phyloP scores from a whole-genome alignment of 2,329 filamentous ascomycete genomes.

The Apiospora aurea region DNA sequence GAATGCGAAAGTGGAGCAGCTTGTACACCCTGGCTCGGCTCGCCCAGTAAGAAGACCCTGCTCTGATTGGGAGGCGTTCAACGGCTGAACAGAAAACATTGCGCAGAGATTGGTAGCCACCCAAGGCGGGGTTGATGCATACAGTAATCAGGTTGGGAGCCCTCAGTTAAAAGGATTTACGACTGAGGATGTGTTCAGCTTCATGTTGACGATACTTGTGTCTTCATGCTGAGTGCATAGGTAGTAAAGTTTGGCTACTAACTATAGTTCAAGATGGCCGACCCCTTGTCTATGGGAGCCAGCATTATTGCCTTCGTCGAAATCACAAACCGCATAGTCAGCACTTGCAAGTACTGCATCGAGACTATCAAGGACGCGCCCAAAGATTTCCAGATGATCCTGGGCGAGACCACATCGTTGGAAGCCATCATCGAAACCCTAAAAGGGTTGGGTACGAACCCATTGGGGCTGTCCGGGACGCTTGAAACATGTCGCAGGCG shows the following conservation, averaged over 20 bases:
- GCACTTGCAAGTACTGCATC: conserved; percentile 29
- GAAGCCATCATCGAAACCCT: conserved; percentile 29
- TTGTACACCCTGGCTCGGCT: no score
- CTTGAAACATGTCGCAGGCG: neutral
- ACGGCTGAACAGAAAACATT: no score
- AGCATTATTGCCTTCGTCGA: conserved; percentile 32
- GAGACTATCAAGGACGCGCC: conserved; percentile 31
- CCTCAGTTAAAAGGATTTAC: no score
- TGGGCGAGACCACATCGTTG: conserved; percentile 28
- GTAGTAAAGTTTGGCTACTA: neutral
- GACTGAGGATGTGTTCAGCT: no score
- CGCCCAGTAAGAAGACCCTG: no score
- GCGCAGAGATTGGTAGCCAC: neutral
- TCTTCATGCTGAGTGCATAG: no score
- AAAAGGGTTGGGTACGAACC: neutral
- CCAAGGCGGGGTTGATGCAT: neutral
- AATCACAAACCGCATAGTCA: conserved; percentile 29
- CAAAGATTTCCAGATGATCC: conserved; percentile 30
- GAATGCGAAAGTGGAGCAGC: no score
- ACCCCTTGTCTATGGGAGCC: conserved; percentile 24
- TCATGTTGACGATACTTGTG: no score
- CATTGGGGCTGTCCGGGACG: neutral
- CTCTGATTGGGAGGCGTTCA: no score
- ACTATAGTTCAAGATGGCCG: conserved; percentile 10
- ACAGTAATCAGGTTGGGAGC: neutral